A percentile compares a stretch with the other conserved stretches of the same genome.
phyloP scores from a whole-genome alignment of 495 filamentous ascomycete species.

The Astrothelium subdiscretum region DNA sequence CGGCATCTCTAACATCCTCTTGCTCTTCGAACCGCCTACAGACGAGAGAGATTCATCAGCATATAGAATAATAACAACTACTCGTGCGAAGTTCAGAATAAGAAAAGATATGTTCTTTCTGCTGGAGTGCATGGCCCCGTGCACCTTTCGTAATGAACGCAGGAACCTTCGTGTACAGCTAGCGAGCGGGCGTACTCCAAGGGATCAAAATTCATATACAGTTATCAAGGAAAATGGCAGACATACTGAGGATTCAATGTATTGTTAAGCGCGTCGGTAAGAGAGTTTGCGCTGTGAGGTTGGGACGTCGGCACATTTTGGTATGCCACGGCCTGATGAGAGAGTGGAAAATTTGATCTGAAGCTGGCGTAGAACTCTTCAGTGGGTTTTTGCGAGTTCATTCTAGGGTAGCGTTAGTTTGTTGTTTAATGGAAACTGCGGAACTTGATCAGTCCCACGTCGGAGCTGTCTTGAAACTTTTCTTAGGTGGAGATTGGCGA shows the following conservation, averaged over 20 bases:
- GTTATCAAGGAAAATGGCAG: background rate
- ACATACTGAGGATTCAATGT: slow-evolving; percentile 24
- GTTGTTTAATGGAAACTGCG: background rate
- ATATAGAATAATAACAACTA: background rate
- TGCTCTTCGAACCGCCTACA: slow-evolving; percentile 34
- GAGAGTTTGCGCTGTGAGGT: slow-evolving; percentile 14
- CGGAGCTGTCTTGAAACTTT: background rate
- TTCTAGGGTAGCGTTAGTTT: slow-evolving; percentile 38
- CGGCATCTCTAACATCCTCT: slow-evolving; percentile 59
- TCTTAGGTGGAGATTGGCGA: background rate
- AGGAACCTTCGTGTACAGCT: background rate
- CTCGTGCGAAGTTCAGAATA: background rate
- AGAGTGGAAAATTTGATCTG: slow-evolving; percentile 62
- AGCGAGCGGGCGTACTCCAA: background rate
- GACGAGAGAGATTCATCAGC: background rate
- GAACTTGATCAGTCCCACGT: background rate
- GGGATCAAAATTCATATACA: background rate
- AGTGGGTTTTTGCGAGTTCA: slow-evolving; percentile 75
- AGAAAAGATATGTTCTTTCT: background rate
- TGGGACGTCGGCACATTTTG: slow-evolving; percentile 22
- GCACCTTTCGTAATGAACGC: background rate
- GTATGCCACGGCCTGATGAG: slow-evolving; percentile 29
- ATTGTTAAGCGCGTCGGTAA: slow-evolving; percentile 28
- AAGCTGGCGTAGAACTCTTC: slow-evolving; percentile 77
- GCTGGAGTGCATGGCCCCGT: too few relatives aligned